These are phyloP conservation scores for Paulownia fortunei DNA, from an alignment of 257 asterid genomes.

Conservation along the genomic window DNA sequence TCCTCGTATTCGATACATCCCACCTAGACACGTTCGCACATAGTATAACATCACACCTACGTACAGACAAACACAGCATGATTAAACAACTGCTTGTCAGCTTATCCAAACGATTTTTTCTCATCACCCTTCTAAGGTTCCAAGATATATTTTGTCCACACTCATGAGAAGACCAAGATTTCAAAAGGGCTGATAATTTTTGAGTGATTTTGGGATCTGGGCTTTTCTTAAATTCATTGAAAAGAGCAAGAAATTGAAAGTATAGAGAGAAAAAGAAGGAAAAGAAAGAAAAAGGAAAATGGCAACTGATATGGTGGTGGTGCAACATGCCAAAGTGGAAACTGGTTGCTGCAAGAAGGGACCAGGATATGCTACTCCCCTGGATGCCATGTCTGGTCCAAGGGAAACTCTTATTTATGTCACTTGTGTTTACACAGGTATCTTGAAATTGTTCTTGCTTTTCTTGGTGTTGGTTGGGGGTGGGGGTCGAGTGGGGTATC, in stretches of 20 bases:
- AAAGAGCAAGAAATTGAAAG: not conserved
- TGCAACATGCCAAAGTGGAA: slow-evolving; percentile 54
- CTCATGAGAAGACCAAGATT: not conserved
- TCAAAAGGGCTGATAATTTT: not conserved
- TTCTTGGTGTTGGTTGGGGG: not conserved
- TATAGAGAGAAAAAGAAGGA: not conserved
- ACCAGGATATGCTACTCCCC: slow-evolving; percentile 91
- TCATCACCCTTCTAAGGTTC: not conserved
- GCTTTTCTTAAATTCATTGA: not conserved
- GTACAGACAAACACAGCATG: not conserved
- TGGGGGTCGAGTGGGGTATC: not conserved
- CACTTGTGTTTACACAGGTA: slow-evolving; percentile 88
- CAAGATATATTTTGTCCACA: not conserved
- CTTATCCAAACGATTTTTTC: not conserved
- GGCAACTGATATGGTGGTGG: slow-evolving; percentile 65
- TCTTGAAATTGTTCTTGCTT: not conserved
- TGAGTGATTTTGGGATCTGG: slow-evolving; percentile 9
- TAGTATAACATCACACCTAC: not conserved
- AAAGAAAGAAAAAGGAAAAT: slow-evolving; percentile 32
- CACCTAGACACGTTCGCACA: not conserved
- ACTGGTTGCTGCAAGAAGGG: slow-evolving; percentile 70
- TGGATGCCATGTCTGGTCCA: slow-evolving; percentile 95
- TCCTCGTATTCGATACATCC: not conserved
- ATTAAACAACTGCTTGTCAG: not conserved
- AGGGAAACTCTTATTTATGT: slow-evolving; percentile 86